Conservation (phyloP, 169 alveolate species). For the Plasmodium berghei region DNA sequence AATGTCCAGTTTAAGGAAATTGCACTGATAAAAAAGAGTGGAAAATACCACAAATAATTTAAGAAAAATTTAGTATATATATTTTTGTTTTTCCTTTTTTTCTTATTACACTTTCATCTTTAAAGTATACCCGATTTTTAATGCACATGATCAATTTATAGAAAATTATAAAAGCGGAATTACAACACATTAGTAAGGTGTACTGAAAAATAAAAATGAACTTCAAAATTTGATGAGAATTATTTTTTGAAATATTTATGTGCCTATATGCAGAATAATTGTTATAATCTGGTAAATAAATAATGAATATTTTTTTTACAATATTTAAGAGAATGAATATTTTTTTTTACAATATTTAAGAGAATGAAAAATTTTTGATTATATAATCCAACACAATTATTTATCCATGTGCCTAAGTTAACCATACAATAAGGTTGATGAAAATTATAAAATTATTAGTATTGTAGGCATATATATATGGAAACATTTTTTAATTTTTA, state of each 20-base stretch:
- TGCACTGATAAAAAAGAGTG: conserved; percentile 32
- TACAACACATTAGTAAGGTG: conserved; percentile 37
- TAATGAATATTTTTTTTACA: too few species aligned
- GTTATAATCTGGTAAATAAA: too few species aligned
- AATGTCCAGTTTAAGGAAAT: conserved; percentile 24
- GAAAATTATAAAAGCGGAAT: conserved; percentile 17
- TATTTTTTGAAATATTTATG: not conserved
- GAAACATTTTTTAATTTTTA: not conserved
- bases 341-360: conserved; percentile 40
- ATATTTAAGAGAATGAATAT: not conserved
- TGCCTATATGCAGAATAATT: too few species aligned
- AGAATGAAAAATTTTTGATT: conserved; percentile 89
- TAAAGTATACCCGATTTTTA: not conserved
- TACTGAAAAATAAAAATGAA: conserved; percentile 40
- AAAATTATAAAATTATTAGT: not conserved
- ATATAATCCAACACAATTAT: conserved; percentile 90
- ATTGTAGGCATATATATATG: not conserved
- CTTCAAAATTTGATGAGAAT: not conserved
- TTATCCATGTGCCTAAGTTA: conserved; percentile 85
- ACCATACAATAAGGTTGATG: not conserved
- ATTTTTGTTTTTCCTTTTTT: not conserved
- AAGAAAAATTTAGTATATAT: not conserved
- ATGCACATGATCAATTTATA: conserved; percentile 45
- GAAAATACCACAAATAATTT: not conserved
- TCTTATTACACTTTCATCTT: conserved; percentile 15